Conservation (phyloP, 768 basidiomycete genomes). For the Lactifluus pinguis region DNA sequence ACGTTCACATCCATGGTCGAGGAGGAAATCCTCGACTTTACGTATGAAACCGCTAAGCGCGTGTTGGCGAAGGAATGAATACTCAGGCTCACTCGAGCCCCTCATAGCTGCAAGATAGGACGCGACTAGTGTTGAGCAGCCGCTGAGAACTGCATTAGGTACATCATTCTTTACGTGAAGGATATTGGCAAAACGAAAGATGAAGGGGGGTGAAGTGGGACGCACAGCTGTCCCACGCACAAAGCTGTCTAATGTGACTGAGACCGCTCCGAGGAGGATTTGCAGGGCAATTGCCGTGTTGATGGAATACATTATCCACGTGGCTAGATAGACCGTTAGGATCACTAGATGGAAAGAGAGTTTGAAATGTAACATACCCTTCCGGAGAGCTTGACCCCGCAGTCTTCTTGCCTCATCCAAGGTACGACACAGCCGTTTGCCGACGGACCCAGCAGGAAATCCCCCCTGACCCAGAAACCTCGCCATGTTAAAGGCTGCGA, state of each 20-base stretch:
- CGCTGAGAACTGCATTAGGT: slow-evolving; percentile 37
- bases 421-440: not conserved
- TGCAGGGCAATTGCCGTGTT: slow-evolving; percentile 23
- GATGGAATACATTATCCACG: slow-evolving; percentile 5
- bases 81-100: slow-evolving; percentile 60
- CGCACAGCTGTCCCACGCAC: slow-evolving; percentile 9
- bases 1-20: slow-evolving; percentile 40
- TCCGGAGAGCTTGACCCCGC: not conserved
- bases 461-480: not conserved
- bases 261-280: slow-evolving; percentile 20
- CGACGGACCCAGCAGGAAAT: not conserved
- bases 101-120: slow-evolving; percentile 64
- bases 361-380: not conserved
- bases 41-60: slow-evolving; percentile 61
- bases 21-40: slow-evolving; percentile 43
- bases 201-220: not conserved
- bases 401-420: not conserved
- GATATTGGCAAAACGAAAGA: not conserved
- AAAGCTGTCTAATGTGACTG: slow-evolving; percentile 17
- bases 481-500: not conserved
- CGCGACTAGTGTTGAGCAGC: slow-evolving; percentile 53
- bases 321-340: not conserved
- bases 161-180: slow-evolving; percentile 23
- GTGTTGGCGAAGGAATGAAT: slow-evolving; percentile 44
- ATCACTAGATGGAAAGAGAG: not conserved